Conservation (phyloP, 225 moss, liverwort and hornwort species). For the Thuidium tamariscinum region DNA sequence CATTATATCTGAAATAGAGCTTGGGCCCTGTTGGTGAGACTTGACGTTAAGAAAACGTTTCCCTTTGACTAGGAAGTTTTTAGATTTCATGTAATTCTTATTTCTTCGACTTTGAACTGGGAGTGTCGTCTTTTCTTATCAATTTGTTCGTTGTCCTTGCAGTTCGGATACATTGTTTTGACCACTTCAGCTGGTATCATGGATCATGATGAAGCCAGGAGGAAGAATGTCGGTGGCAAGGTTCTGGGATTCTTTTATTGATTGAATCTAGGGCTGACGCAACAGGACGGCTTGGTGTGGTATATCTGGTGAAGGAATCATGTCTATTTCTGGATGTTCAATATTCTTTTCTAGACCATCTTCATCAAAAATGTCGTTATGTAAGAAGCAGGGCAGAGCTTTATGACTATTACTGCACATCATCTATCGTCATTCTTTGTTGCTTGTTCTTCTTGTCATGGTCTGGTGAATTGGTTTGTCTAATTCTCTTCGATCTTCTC, state of each 20-base stretch:
- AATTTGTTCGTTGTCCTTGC: not conserved
- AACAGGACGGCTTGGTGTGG: not conserved
- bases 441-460: not conserved
- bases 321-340: not conserved
- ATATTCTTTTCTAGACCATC: not conserved
- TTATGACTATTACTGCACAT: not conserved
- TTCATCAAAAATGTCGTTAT: not conserved
- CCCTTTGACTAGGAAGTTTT: not conserved
- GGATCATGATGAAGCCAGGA: conserved; percentile 81
- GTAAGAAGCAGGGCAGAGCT: conserved; percentile 8
- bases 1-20: not conserved
- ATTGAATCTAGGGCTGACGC: conserved; percentile 6
- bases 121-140: not conserved
- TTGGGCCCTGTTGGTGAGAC: not conserved
- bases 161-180: conserved; percentile 80
- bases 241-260: conserved; percentile 82
- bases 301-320: not conserved
- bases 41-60: not conserved
- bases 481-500: not conserved
- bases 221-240: conserved; percentile 85
- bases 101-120: not conserved
- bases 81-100: not conserved
- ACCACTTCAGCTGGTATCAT: conserved; percentile 85
- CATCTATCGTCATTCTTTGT: not conserved
- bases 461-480: not conserved